Conservation (phyloP, 805 yeast genomes). For the Teunomyces atbi region DNA sequence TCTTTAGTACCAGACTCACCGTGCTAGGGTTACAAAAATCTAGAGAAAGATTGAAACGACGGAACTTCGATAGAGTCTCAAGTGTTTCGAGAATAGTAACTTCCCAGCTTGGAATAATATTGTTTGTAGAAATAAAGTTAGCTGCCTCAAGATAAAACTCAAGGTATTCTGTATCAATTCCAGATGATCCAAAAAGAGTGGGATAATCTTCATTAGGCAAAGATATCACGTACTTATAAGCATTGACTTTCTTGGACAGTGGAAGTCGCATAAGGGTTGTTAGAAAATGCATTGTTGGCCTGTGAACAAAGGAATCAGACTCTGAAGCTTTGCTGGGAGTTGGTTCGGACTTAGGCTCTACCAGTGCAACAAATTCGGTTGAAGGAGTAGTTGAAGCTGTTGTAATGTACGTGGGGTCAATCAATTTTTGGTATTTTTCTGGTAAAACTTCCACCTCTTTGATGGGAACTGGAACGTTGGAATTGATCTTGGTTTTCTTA, state of each 20-base stretch:
- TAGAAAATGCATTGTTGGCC: conserved; percentile 26
- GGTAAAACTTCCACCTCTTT: conserved; percentile 47
- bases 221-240: conserved; percentile 37
- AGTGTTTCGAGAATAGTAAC: conserved; percentile 20
- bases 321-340: not conserved
- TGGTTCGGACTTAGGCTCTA: not conserved
- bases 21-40: conserved; percentile 26
- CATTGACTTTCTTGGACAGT: conserved; percentile 20
- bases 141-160: conserved; percentile 48
- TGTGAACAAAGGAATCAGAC: conserved; percentile 12
- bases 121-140: conserved; percentile 12
- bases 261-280: conserved; percentile 27
- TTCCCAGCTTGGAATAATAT: conserved; percentile 13
- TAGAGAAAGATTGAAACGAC: conserved; percentile 36
- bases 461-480: conserved; percentile 27
- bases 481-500: conserved; percentile 10
- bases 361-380: not conserved
- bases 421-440: conserved; percentile 17
- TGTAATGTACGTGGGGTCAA: not conserved
- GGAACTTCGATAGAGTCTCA: conserved; percentile 27
- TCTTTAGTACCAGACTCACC: not conserved
- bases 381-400: not conserved
- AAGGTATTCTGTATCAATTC: conserved; percentile 50
- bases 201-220: conserved; percentile 23
- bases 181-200: conserved; percentile 38